Evolutionary conservation across 2,329 filamentous ascomycete genomes (phyloP), one percentile per base, ranked within the genome.

Genomic region (Raffaelea ambrosiae): DNA sequence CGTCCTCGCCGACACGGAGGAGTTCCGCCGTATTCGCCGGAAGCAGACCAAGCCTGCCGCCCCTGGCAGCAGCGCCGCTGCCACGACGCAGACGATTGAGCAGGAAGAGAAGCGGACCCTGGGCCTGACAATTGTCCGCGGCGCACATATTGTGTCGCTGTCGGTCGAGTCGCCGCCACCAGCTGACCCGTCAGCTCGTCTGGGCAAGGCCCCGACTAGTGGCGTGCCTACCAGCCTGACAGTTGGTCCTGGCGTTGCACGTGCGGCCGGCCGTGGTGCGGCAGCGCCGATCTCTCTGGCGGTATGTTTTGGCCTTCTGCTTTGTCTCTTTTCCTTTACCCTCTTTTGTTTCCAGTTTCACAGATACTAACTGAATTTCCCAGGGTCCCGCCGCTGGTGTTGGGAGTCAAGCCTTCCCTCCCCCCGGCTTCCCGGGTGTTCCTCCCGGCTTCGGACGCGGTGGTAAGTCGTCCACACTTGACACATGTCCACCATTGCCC

Each of bases 21-120:
- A 97, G 68, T 96, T 95, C 69, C 86, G 90, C 65, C 86, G 86
- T 63, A 84, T 91, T 53, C 94, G 93, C 74, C 81, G 86, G 68
- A 91, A 86, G 73, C 80, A 84, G 59, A 76, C 80, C 58, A 94
- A 93, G 72, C 71, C 78, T 46, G 67, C 77, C 44, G 81, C 84
- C 40, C 79, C 83, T 20, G 77, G 76, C 52, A 74, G 49, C 22
- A 10, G 49, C 5, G 33, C 49, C 16, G 39, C 76, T 48, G 76
- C 80, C 56, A 71, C 78, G 44, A 72, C 76, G 54, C 78, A 86
- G 61, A 79, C 85, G 43, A 77, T 95, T 58, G 89, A 96, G 70
- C 82, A 85, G 14, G 91, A 98, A 70, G 93, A 97, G 72, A 97
- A 97, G 77, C 85, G 93, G 61, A 95, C 89, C n/a, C 80, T 98